A percentile compares a stretch with the other conserved stretches of the same genome.
Conservation (phyloP, 2,329 filamentous ascomycete species). For the Arthrocladium fulminans region DNA sequence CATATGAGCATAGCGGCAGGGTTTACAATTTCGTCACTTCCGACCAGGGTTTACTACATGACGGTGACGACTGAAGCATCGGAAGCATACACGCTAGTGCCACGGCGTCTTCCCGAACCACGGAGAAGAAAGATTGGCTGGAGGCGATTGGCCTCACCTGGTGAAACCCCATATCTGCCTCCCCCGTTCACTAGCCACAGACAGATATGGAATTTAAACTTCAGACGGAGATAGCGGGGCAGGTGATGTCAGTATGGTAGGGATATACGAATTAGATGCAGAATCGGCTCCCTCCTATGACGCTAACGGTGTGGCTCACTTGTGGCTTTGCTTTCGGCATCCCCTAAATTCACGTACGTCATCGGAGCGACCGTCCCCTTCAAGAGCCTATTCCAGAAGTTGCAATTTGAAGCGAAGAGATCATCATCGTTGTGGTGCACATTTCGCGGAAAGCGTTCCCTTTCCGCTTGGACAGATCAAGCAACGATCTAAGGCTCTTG, state of each 20-base stretch:
- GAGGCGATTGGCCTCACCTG: neutral
- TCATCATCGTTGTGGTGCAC: neutral
- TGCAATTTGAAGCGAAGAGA: neutral
- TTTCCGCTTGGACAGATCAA: neutral
- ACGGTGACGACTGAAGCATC: too few relatives aligned
- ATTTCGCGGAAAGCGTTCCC: neutral
- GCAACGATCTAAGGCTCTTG: neutral
- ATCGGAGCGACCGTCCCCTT: too few relatives aligned
- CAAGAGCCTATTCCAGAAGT: neutral
- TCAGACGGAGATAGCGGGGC: neutral
- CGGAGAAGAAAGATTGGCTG: neutral
- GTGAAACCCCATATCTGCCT: neutral
- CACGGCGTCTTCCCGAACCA: neutral
- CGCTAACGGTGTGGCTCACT: neutral
- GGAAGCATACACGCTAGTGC: neutral
- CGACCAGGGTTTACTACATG: too few relatives aligned
- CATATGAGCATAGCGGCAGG: too few relatives aligned
- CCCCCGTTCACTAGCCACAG: constrained; percentile 5
- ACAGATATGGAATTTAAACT: neutral
- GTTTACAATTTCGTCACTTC: too few relatives aligned
- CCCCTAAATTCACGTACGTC: too few relatives aligned
- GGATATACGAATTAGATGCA: neutral
- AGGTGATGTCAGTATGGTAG: neutral
- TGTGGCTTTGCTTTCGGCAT: neutral
- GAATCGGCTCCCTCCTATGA: neutral